phyloP scores from a whole-genome alignment of 345 rosid species.

The Syzygium aqueum region DNA sequence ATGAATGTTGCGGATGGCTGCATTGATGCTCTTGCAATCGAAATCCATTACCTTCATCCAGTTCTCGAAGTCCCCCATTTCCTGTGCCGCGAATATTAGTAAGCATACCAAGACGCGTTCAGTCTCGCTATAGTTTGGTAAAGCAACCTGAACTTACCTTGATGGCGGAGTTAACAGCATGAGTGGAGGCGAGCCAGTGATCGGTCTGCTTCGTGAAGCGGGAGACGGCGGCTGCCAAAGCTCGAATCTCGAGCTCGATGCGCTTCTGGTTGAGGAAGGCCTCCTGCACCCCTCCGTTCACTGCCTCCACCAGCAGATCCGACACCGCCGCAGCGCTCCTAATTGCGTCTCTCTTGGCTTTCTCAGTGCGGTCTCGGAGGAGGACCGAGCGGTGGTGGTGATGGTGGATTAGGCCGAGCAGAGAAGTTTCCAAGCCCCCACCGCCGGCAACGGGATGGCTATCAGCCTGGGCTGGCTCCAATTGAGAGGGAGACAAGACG shows the following conservation, averaged over 20 bases:
- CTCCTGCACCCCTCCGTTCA: conserved; percentile 76
- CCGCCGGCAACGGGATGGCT: neutral
- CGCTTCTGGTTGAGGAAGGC: conserved; percentile 72
- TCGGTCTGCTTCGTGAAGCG: conserved; percentile 71
- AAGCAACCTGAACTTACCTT: conserved; percentile 26
- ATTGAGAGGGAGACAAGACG: conserved; percentile 8
- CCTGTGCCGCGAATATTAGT: conserved; percentile 21
- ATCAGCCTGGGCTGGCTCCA: conserved; percentile 18
- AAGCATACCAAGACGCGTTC: neutral
- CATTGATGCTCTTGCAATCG: conserved; percentile 69
- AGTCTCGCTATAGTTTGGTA: neutral
- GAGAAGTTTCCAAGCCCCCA: conserved; percentile 46
- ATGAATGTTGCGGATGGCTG: conserved; percentile 69
- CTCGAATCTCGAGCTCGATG: conserved; percentile 34
- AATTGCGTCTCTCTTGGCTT: conserved; percentile 67
- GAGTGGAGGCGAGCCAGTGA: conserved; percentile 75
- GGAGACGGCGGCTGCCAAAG: conserved; percentile 43
- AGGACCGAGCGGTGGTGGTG: conserved; percentile 48
- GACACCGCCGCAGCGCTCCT: conserved; percentile 51
- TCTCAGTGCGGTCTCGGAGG: conserved; percentile 67
- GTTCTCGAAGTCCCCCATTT: conserved; percentile 94
- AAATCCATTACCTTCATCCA: conserved; percentile 95
- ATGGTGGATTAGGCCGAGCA: conserved; percentile 45
- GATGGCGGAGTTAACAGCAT: conserved; percentile 64
- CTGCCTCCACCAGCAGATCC: conserved; percentile 65